Evolutionary conservation across 1,284 basidiomycete species (phyloP), one percentile per base, ranked within the genome.

Genomic region (Tilletia horrida): DNA sequence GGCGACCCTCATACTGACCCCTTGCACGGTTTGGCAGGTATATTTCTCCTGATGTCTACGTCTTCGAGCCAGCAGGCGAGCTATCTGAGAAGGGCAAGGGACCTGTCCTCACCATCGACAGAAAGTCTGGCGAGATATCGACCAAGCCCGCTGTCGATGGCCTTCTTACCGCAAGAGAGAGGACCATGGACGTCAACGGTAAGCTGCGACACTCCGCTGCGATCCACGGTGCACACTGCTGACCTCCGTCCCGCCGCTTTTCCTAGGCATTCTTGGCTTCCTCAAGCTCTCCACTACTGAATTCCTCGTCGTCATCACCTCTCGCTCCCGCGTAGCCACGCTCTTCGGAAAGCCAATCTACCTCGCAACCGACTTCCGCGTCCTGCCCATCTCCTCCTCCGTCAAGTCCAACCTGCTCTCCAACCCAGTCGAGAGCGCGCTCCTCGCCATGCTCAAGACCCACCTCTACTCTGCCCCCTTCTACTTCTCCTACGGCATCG

Each of bases 401-500:
- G 88, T 89, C 21, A 86, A 88, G 8, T 86, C 88, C 59, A 85
- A 86, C 67, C 86, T 80, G 59, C 90, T 25, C 83, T 84, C 71
- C 35, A 89, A 95, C 79, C 89, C 91, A 0, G 88, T 93, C 31
- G 95, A 98, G 84, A 88, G 89, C 43, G 91, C 94, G 80, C 85
- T 97, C 2, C 84, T 97, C 43, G 88, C 88, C 7, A 88, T 98
- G 40, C 88, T 97, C 67, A 89, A 91, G 75, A 89, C 90, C 35
- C 94, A 97, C 81, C 85, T 98, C 44, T 86, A 87, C 69, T 86
- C 87, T 3, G 91, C 92, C 63, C 85, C 87, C 71, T 91, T 97
- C 80, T 87, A 93, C 82, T 96, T 95, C 83, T 92, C 91, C 75
- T 96, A 97, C 83, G 88, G 86, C 3, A 95, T 89, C 86, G 93